Evolutionary conservation across 495 filamentous ascomycete species (phyloP).

Genomic region (Amorphotheca resinae): DNA sequence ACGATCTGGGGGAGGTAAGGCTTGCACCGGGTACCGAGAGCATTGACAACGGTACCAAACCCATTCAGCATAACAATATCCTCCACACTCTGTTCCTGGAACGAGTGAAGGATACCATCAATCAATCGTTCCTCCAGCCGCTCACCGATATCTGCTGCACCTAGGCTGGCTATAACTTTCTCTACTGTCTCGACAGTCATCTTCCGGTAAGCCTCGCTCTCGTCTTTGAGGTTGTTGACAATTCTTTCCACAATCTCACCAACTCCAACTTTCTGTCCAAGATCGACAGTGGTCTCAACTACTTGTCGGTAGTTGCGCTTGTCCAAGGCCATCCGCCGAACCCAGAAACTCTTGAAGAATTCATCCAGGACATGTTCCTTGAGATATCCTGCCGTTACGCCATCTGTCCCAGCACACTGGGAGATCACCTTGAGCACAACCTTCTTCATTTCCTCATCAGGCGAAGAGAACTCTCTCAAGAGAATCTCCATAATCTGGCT

Average conservation of each 20-base stretch:
- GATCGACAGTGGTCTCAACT: slow-evolving; percentile 94
- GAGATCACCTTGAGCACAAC: slow-evolving; percentile 94
- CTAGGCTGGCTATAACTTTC: slow-evolving; percentile 84
- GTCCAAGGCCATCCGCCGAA: slow-evolving; percentile 89
- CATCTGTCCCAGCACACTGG: slow-evolving; percentile 89
- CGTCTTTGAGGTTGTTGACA: slow-evolving; percentile 92
- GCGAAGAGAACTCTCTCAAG: slow-evolving; percentile 86
- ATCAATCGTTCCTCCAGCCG: slow-evolving; percentile 85
- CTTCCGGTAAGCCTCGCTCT: slow-evolving; percentile 95
- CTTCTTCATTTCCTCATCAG: slow-evolving; percentile 99
- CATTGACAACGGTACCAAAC: slow-evolving; percentile 97
- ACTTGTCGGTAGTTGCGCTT: slow-evolving; percentile 95
- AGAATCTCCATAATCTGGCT: slow-evolving; percentile 98
- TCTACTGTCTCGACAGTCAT: slow-evolving; percentile 98
- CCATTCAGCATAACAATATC: slow-evolving; percentile 95
- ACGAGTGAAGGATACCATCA: slow-evolving; percentile 91
- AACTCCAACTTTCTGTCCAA: slow-evolving; percentile 92
- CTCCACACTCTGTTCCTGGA: slow-evolving; percentile 97
- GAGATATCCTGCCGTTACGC: slow-evolving; percentile 87
- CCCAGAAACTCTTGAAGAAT: slow-evolving; percentile 99
- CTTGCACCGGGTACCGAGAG: slow-evolving; percentile 86
- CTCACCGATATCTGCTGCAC: slow-evolving; percentile 87
- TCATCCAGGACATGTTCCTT: slow-evolving; percentile 91
- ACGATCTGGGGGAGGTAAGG: slow-evolving; percentile 94
- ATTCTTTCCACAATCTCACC: slow-evolving; percentile 90